Base-by-base conservation (phyloP, 176 grass and related monocot genomes). In the Zoysia japonica region DNA sequence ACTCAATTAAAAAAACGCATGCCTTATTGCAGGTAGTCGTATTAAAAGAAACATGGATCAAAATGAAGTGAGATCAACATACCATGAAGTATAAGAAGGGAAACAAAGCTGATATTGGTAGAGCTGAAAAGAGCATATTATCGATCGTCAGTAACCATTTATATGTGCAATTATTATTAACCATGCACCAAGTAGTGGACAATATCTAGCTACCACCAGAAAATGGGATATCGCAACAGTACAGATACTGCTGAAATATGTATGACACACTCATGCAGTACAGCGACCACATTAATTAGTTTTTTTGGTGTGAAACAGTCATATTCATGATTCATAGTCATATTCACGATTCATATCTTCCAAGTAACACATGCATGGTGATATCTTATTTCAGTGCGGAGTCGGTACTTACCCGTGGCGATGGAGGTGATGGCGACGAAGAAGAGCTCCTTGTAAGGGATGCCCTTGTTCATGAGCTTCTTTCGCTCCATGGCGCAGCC, bases 1-100 rank as follows among this genome's bases (percentile, higher is more conserved):
- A 28, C 28, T 28, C 28, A 28, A 28, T 28, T 28, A 28, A 28
- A 28, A 28, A 28, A 28, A 28, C 28, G 28, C 28, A 28, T 28
- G 53, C 5, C 71, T 43, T 12, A 43, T 75, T 12, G 20, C 8
- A 64, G 46, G 2, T 14, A 1, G 36, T 54, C 6, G 20, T 47
- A 28, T 47, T 3, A 36, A 10, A 61, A 35, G 9, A 39, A 38
- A 4, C 6, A 11, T 10, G 1, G 11, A 41, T 35, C 42, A 8
- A 62, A 48, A 1, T 12, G 11, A 5, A 3, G 6, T 47, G 51
- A 39, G 8, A 14, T 41, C 16, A 45, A 86, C 90, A n/a, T 86
- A 97, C 93, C 93, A 97, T 91, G 86, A 91, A 97, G 72, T 97
- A 97, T 74, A 97, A 8, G 72, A 87, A 97, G 39, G 93, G 93